Base-by-base conservation (phyloP, 306 rosid genomes). In the Argentina anserina region DNA sequence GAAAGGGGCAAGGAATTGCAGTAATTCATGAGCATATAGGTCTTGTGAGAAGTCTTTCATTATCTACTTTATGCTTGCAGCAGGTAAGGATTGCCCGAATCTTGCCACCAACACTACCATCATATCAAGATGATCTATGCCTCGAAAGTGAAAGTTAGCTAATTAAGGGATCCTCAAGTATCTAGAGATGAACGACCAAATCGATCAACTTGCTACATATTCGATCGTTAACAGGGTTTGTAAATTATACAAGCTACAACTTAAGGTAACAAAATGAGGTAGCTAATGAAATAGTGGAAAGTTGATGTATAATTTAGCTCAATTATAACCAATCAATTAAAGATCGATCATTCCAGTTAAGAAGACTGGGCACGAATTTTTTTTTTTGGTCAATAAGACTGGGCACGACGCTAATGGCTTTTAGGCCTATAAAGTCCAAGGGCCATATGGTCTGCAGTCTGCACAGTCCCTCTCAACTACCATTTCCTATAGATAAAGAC, bases 51-150 rank as follows among this genome's bases (percentile, higher is more conserved):
- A 49, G 31, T 77, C 45, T 78, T 33, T 52, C 53, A 36, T 31
- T 62, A 17, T 76, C 72, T 50, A 52, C 74, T 69, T 74, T 55
- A 74, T 66, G 65, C 69, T 55, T 45, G 84, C 63, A 56, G 85
- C 60, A 65, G 77, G 75, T 81, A 67, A 73, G 58, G 81, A 78
- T 68, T 70, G 69, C 78, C 80, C 75, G 31, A 83, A 75, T 81
- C 70, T 65, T 78, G 81, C 86, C 85, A 84, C 84, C 76, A 73
- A 84, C 82, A 65, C 81, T 84, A 63, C 80, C 85, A 63, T 77
- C 47, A 82, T 78, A 73, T 37, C 76, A 66, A 69, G 42, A 61
- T 61, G 67, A 11, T 72, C 28, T 36, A 52, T 37, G 74, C 59
- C 23, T 71, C 52, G 39, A 55, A 37, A 39, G 52, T 71, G 75